Evolutionary conservation across 1,284 basidiomycete genomes (phyloP).

Genomic region (Sanguinoderma infundibulare): DNA sequence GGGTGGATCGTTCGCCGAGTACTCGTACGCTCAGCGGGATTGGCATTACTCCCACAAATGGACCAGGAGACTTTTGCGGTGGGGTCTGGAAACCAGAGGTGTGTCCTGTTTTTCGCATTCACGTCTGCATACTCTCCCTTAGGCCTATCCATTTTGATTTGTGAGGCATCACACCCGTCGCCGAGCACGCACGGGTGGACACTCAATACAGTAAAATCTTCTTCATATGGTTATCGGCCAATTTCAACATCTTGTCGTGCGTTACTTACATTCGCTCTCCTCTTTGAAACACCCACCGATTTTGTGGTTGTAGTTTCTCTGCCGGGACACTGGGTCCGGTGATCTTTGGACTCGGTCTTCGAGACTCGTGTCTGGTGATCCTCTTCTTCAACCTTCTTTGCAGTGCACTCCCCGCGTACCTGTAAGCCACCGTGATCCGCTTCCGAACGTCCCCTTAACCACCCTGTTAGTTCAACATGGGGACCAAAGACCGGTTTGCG

Average conservation of each 20-base stretch:
- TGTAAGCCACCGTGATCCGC: conserved; percentile 44
- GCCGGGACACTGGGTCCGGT: conserved; percentile 75
- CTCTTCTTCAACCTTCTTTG: conserved; percentile 77
- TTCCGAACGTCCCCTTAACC: neutral
- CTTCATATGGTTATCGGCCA: conserved; percentile 77
- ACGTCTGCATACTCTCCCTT: too few species aligned
- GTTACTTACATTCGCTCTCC: conserved; percentile 26
- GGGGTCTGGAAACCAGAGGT: conserved; percentile 35
- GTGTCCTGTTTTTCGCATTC: neutral
- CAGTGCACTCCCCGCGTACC: conserved; percentile 58
- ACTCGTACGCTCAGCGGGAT: conserved; percentile 19
- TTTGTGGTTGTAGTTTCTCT: conserved; percentile 58
- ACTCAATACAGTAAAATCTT: conserved; percentile 73
- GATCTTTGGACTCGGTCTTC: conserved; percentile 67
- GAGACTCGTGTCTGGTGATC: conserved; percentile 75
- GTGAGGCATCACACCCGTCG: conserved; percentile 54
- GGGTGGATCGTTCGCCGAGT: conserved; percentile 15
- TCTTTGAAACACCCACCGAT: neutral
- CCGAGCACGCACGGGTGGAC: conserved; percentile 56
- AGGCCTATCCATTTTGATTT: neutral
- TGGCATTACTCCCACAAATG: conserved; percentile 26
- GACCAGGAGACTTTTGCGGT: conserved; percentile 29
- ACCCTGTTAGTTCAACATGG: conserved; percentile 68
- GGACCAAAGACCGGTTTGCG: conserved; percentile 87
- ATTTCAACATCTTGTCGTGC: conserved; percentile 76